Conservation (phyloP, 495 filamentous ascomycete species). For the Penicillium pancosmium region DNA sequence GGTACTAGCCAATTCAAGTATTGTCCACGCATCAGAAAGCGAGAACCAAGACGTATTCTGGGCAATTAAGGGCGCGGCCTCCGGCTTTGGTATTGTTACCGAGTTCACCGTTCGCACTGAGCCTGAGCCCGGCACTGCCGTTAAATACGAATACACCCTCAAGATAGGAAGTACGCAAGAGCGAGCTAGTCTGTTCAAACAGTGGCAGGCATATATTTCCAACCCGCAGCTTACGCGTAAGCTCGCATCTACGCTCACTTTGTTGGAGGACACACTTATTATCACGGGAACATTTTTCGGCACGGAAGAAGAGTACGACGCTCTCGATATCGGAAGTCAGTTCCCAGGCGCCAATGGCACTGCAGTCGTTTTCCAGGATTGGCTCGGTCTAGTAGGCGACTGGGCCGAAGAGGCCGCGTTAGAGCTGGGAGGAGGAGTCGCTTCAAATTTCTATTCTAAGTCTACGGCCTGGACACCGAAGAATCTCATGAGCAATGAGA, state of each 20-base stretch:
- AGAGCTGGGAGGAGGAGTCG: slow-evolving; percentile 32
- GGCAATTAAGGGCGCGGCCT: slow-evolving; percentile 51
- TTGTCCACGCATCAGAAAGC: slow-evolving; percentile 41
- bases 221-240: slow-evolving; percentile 54
- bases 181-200: slow-evolving; percentile 37
- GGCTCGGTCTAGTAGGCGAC: slow-evolving; percentile 52
- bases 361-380: slow-evolving; percentile 59
- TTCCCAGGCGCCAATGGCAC: slow-evolving; percentile 60
- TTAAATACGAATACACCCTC: slow-evolving; percentile 42
- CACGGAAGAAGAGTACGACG: slow-evolving; percentile 40
- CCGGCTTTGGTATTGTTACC: slow-evolving; percentile 51
- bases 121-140: slow-evolving; percentile 29
- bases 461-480: slow-evolving; percentile 48
- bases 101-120: slow-evolving; percentile 50
- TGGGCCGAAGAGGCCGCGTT: slow-evolving; percentile 49
- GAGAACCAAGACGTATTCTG: slow-evolving; percentile 55
- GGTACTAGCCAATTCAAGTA: slow-evolving; percentile 62
- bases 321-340: slow-evolving; percentile 51
- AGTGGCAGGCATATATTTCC: slow-evolving; percentile 41
- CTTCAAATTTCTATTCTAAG: slow-evolving; percentile 43
- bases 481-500: slow-evolving; percentile 37
- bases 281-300: slow-evolving; percentile 48
- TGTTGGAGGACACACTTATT: slow-evolving; percentile 31
- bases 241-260: slow-evolving; percentile 45
- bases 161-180: slow-evolving; percentile 35